Percentiles rank a stretch among this genome's conserved stretches.
These are phyloP conservation scores for Clathrospora elynae DNA, from an alignment of 2,329 filamentous ascomycete genomes.

Conservation along the genomic window DNA sequence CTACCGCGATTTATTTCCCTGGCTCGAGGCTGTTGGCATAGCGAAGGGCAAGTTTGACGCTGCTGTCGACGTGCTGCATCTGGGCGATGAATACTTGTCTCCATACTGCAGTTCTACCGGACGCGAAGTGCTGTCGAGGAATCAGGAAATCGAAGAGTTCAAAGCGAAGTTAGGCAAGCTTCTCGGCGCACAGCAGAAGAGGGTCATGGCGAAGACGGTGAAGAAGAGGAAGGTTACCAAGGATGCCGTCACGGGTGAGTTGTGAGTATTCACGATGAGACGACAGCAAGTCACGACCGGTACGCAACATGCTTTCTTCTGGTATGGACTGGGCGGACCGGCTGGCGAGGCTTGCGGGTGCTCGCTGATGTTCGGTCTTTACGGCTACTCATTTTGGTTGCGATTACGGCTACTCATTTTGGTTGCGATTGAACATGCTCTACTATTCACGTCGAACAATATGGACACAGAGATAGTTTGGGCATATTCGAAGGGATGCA, in stretches of 20 bases:
- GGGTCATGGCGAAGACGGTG: conserved; percentile 11
- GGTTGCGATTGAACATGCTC: too few species aligned
- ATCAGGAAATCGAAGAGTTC: conserved; percentile 20
- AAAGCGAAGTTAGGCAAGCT: conserved; percentile 24
- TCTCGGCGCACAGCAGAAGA: conserved; percentile 26
- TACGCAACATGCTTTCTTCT: too few species aligned
- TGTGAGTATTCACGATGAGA: conserved; percentile 4
- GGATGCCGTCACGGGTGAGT: not conserved
- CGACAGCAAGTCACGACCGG: too few species aligned
- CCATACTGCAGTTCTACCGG: too few species aligned
- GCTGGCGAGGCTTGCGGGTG: not conserved
- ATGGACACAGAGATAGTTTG: too few species aligned
- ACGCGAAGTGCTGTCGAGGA: not conserved
- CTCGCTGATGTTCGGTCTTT: not conserved
- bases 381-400: too few species aligned
- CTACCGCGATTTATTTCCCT: conserved; percentile 46
- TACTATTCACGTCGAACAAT: too few species aligned
- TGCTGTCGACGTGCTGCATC: conserved; percentile 32
- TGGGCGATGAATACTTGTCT: conserved; percentile 5
- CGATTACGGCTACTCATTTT: too few species aligned
- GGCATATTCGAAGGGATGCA: too few species aligned
- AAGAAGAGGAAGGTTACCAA: conserved; percentile 8
- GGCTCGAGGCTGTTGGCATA: conserved; percentile 42
- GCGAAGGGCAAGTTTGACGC: conserved; percentile 37
- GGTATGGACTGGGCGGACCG: not conserved